Evolutionary conservation across 768 basidiomycete genomes (phyloP), one percentile per base, ranked within the genome.

Genomic region (Phanerodontia chrysosporium): DNA sequence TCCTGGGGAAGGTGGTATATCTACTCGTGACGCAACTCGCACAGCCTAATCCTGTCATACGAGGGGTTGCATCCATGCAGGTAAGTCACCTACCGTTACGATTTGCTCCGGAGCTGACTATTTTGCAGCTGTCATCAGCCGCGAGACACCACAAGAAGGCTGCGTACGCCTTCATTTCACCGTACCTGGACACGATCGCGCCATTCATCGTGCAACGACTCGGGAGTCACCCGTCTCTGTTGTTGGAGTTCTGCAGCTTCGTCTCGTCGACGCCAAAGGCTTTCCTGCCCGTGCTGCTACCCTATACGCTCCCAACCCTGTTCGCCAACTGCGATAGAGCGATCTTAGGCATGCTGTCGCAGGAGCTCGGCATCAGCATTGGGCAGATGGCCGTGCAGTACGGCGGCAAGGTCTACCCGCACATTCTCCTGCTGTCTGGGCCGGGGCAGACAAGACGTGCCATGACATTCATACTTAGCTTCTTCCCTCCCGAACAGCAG

Each of bases 171-270:
- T 76, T 95, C 45, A 68, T 92, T 14, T 79, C 81, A 7, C 92
- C 91, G 1, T 86, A 87, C 69, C 76, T 92, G 59, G 78, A 83
- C 29, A 76, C 80, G 35, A 78, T 95, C 42, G 83, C 87, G 1
- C 81, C 85, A 1, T 85, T 84, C 60, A 76, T 92, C 28, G 78
- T 89, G 24, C 73, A 76, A 21, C 81, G 82, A 21, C 77, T 89
- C 56, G 77, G 77, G 53, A 76, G 76, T 2, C 82, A 87, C 35
- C 89, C 87, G 0, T 73, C 72, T 24, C 71, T 87, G 13, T 70
- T 95, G 8, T 49, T 70, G 3, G 90, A 93, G 65, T 74, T 80
- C 1, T 90, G 90, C 69, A 81, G 81, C n/a, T 81, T 93, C 62
- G 75, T 93, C 65, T 77, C 78, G 10, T 76, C 84, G 32, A 70